A percentile compares a stretch with the other conserved stretches of the same genome.
Evolutionary conservation across 208 protist species (phyloP).

Genomic region (Leishmania major): DNA sequence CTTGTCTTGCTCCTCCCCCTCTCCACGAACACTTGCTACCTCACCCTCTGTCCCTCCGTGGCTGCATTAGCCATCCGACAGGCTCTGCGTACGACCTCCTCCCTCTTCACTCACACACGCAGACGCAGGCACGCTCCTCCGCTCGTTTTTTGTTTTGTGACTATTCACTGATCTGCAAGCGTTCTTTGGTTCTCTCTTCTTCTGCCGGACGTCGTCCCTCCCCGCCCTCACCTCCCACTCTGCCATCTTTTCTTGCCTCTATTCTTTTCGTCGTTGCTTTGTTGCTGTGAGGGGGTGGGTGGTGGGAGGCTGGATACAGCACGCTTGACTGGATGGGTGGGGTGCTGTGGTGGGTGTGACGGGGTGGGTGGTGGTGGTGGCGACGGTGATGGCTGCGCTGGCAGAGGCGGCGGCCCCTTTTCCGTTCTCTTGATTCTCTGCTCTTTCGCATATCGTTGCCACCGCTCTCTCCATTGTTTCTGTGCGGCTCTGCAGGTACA

Average conservation of each 20-base stretch:
- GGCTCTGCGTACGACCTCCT: too few relatives aligned
- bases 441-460: not conserved
- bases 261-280: not conserved
- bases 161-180: too few relatives aligned
- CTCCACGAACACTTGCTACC: too few relatives aligned
- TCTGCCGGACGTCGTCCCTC: too few relatives aligned
- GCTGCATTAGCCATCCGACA: too few relatives aligned
- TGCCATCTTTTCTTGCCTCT: not conserved
- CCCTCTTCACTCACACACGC: too few relatives aligned
- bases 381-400: not conserved
- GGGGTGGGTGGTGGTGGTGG: too few relatives aligned
- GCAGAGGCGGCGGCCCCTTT: not conserved
- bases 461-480: not conserved
- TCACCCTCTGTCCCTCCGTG: too few relatives aligned
- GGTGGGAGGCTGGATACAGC: not conserved
- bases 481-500: not conserved
- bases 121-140: too few relatives aligned
- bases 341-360: not conserved
- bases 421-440: not conserved
- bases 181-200: too few relatives aligned
- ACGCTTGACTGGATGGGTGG: not conserved
- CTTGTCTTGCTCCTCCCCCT: too few relatives aligned
- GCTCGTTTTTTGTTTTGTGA: too few relatives aligned
- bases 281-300: not conserved
- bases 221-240: not conserved